Evolutionary conservation across 768 basidiomycete species (phyloP).

Genomic region (Cyathus striatus): DNA sequence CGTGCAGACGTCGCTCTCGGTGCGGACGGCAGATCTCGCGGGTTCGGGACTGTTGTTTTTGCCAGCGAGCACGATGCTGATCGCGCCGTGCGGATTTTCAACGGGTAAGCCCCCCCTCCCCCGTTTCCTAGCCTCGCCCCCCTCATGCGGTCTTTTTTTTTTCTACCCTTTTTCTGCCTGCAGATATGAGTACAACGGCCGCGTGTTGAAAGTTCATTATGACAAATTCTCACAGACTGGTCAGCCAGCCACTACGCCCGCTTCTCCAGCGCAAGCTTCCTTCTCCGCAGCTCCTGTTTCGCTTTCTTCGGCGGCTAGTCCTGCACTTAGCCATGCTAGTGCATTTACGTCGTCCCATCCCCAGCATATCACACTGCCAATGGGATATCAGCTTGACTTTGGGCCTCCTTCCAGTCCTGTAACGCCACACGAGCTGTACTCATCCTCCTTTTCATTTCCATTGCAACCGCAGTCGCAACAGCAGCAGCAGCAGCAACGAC

Average conservation of each 20-base stretch:
- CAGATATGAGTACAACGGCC: slow-evolving; percentile 87
- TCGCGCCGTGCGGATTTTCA: slow-evolving; percentile 80
- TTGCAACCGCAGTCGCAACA: slow-evolving; percentile 8
- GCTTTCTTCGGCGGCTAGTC: slow-evolving; percentile 5
- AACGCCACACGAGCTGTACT: slow-evolving; percentile 28
- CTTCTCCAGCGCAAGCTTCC: slow-evolving; percentile 13
- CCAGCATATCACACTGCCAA: slow-evolving; percentile 26
- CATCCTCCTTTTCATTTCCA: slow-evolving; percentile 8
- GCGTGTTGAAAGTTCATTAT: slow-evolving; percentile 83
- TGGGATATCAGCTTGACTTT: slow-evolving; percentile 30
- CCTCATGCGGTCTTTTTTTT: neutral
- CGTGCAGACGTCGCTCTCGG: slow-evolving; percentile 90
- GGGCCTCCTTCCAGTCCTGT: slow-evolving; percentile 32
- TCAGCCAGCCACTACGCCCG: slow-evolving; percentile 13
- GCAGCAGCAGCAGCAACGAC: slow-evolving; percentile 1
- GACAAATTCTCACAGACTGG: slow-evolving; percentile 65
- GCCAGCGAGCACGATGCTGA: slow-evolving; percentile 81
- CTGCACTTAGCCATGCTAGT: neutral
- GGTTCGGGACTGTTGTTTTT: slow-evolving; percentile 91
- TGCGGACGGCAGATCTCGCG: slow-evolving; percentile 82
- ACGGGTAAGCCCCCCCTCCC: slow-evolving; percentile 57
- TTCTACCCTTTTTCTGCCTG: slow-evolving; percentile 2
- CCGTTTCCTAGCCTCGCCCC: slow-evolving; percentile 4
- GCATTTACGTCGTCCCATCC: slow-evolving; percentile 7
- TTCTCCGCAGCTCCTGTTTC: slow-evolving; percentile 5